Conservation (phyloP, 2,329 filamentous ascomycete genomes). For the Aureobasidium sp. region DNA sequence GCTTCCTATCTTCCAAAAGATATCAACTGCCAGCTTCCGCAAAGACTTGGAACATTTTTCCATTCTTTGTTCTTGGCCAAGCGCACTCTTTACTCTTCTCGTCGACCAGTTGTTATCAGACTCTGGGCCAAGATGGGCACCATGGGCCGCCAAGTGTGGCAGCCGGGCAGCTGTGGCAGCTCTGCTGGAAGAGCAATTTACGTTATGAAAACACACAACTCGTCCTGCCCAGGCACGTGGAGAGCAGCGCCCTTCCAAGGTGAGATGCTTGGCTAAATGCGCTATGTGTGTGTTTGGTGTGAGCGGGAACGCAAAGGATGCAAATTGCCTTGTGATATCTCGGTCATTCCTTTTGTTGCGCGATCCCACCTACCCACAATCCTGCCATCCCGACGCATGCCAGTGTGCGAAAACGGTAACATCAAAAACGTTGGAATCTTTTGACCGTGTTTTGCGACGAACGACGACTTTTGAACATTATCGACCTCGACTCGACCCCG, state of each 20-base stretch:
- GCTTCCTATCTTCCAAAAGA: not conserved
- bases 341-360: not conserved
- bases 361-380: not conserved
- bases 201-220: constrained; percentile 7
- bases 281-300: not conserved
- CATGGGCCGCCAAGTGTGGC: constrained; percentile 1
- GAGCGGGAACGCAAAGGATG: not conserved
- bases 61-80: constrained; percentile 1
- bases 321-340: not conserved
- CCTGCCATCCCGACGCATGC: not conserved
- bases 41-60: not conserved
- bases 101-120: not conserved
- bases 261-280: not conserved
- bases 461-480: too few relatives aligned
- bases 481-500: not conserved
- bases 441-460: not conserved
- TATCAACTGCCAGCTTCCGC: not conserved
- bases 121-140: not conserved
- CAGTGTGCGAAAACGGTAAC: not conserved
- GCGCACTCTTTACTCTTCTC: constrained; percentile 3
- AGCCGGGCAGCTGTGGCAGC: not conserved
- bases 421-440: not conserved
- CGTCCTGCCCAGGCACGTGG: not conserved
- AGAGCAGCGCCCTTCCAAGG: not conserved
- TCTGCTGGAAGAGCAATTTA: not conserved